Base-by-base conservation (phyloP, 129 eudicot genomes). In the Saussurea involucrata region DNA sequence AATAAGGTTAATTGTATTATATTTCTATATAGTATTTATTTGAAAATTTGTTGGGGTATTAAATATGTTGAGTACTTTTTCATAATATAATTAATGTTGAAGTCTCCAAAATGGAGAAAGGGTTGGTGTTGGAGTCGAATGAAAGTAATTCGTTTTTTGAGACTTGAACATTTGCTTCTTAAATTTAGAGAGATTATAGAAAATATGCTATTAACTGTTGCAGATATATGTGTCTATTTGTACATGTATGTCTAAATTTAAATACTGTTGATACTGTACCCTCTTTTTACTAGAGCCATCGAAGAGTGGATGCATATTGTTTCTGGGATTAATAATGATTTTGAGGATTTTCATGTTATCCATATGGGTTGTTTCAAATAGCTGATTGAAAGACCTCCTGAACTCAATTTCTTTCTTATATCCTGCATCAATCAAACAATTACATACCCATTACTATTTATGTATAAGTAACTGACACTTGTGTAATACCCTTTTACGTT, bases 341-440 rank as follows among this genome's bases (percentile, higher is more conserved):
- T 55, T 83, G 40, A 93, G 87, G 28, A 90, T 82, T 76, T 76
- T 86, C 89, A 87, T 88, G 84, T 93, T 93, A 88, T 88, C 97
- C 32, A 82, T 76, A 44, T 90, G 98, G 37, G 79, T 32, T 61
- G 71, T 77, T 29, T 87, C 87, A 61, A 88, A 84, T 25, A 90
- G 82, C 53, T 69, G 79, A 60, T 24, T 77, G 32, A 92, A 82
- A 15, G 79, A 40, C 22, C 37, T 44, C 61, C 80, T 91, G 21
- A 81, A 82, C 8, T 92, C 97, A 33, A 31, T 37, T 40, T 75
- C 83, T 72, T 75, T 76, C 86, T 87, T 89, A 60, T 84, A 87
- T 24, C 78, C 97, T 94, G 86, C 81, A 84, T 22, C 22, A 74
- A 24, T 53, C 55, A 82, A 58, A 68, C 69, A 71, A 12, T 27